Percentiles rank a stretch among this genome's conserved stretches.
phyloP scores from a whole-genome alignment of 305 asterid genomes.

The Caryopteris hybrid region DNA sequence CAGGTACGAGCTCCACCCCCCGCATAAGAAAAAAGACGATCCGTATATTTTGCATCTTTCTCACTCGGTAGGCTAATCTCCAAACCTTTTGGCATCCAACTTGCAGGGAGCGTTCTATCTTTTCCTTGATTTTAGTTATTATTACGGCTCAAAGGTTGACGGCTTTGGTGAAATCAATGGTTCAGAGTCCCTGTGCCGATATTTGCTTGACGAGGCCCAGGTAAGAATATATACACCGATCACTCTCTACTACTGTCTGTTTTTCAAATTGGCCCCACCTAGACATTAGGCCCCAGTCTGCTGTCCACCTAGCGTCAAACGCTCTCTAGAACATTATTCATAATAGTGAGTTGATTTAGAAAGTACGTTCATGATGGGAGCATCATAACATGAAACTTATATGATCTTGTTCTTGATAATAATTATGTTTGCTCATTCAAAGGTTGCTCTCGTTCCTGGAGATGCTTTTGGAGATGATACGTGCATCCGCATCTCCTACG shows the following conservation, averaged over 20 bases:
- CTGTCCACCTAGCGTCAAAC: too few relatives aligned
- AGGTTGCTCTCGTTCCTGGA: slow-evolving; percentile 95
- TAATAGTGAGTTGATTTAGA: not conserved
- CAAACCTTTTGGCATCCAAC: not conserved
- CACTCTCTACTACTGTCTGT: too few relatives aligned
- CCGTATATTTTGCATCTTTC: not conserved
- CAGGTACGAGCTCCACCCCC: slow-evolving; percentile 36
- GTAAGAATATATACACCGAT: slow-evolving; percentile 31
- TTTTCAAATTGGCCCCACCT: too few relatives aligned
- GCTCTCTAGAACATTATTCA: too few relatives aligned
- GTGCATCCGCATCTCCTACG: slow-evolving; percentile 87
- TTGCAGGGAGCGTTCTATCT: slow-evolving; percentile 94
- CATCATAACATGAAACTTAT: not conserved
- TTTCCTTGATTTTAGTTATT: slow-evolving; percentile 75
- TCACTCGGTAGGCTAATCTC: not conserved
- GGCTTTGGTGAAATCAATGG: slow-evolving; percentile 62
- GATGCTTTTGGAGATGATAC: slow-evolving; percentile 92
- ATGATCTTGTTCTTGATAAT: not conserved
- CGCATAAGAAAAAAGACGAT: not conserved
- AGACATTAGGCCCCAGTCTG: too few relatives aligned
- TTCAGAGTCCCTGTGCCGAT: slow-evolving; percentile 83
- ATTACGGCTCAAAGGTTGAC: slow-evolving; percentile 58
- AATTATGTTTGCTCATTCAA: not conserved
- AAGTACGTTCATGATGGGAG: not conserved
- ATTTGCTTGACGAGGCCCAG: slow-evolving; percentile 78